Base-by-base conservation (phyloP, 163 green algal species). In the Prototheca cutis region DNA sequence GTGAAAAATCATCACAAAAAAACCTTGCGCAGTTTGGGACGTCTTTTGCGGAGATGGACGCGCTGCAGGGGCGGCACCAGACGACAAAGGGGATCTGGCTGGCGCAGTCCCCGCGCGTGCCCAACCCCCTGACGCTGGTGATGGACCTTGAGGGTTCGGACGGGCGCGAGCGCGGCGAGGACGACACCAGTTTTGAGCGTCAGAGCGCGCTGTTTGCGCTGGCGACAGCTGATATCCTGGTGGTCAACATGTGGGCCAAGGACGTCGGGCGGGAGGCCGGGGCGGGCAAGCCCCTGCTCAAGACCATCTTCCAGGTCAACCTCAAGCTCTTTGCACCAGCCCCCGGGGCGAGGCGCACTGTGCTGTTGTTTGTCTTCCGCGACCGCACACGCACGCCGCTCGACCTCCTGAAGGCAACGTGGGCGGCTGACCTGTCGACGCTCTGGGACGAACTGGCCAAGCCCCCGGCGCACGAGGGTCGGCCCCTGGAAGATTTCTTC, bases 161-260 rank as follows among this genome's bases (percentile, higher is more conserved):
- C 59, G 91, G 92, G 7, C 72, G 92, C 21, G 93, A 99, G 70
- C 70, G 93, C 4, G 93, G 93, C 32, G 93, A 99, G 70, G 92
- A 99, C 59, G 93, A 98, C 72, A 97, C 90, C 21, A 87, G 84
- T 32, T 99, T 98, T 77, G 93, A 99, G 74, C 86, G 91, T 33
- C 89, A 98, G 74, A 88, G 63, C 49, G 86, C 93, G 3, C 79
- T 98, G n/a, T 98, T 99, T 74, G 93, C 93, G 4, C 73, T 99
- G 51, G 85, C 93, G 4, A 77, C 87, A 18, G 80, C 93, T 3
- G 93, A 99, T 68, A 74, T 97, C 1, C 70, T 99, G 53, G 66
- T 99, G 45, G 80, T 99, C 51, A 99, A 99, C 78, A 90, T 99
- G 61, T 98, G 89, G 87, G 94, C 85, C 65, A 90, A 97, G 70